phyloP scores from a whole-genome alignment of 2,329 filamentous ascomycete genomes.

The Cercospora nicotianae region DNA sequence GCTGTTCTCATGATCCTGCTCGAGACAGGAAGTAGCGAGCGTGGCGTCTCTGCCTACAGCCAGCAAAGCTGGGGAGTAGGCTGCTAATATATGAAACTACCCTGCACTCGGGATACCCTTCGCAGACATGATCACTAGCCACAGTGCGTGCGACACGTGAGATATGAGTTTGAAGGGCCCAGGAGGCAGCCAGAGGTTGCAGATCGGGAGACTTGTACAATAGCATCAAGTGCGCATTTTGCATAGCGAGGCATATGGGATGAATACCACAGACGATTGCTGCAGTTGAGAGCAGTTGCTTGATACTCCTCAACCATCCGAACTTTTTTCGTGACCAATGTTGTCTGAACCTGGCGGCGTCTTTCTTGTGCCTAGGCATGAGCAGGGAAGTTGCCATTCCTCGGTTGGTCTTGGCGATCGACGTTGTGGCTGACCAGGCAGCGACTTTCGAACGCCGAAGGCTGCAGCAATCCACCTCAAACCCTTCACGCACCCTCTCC shows the following conservation, averaged over 20 bases:
- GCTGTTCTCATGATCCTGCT: not conserved
- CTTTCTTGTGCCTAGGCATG: not conserved
- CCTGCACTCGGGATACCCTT: slow-evolving; percentile 6
- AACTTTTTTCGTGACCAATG: not conserved
- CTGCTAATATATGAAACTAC: slow-evolving; percentile 2
- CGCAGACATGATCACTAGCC: slow-evolving; percentile 8
- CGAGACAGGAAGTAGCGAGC: not conserved
- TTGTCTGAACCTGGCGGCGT: not conserved
- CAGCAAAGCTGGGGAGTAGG: slow-evolving; percentile 7
- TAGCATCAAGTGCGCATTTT: not conserved
- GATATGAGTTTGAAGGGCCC: not conserved
- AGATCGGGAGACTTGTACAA: not conserved
- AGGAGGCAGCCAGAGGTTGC: slow-evolving; percentile 9
- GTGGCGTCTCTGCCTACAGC: slow-evolving; percentile 10
- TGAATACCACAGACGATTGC: not conserved
- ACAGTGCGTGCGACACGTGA: slow-evolving; percentile 9
- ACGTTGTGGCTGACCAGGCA: slow-evolving; percentile 18
- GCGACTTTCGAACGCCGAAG: slow-evolving; percentile 16
- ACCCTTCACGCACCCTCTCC: not conserved
- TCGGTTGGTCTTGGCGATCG: slow-evolving; percentile 3
- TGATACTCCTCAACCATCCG: not conserved
- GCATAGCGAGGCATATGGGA: slow-evolving; percentile 11
- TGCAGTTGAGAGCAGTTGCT: not conserved
- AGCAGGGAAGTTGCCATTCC: not conserved
- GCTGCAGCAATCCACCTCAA: slow-evolving; percentile 10